A percentile compares a stretch with the other conserved stretches of the same genome.
phyloP scores from a whole-genome alignment of 1,139 yeast genomes.

The Debaryomyces singareniensis region DNA sequence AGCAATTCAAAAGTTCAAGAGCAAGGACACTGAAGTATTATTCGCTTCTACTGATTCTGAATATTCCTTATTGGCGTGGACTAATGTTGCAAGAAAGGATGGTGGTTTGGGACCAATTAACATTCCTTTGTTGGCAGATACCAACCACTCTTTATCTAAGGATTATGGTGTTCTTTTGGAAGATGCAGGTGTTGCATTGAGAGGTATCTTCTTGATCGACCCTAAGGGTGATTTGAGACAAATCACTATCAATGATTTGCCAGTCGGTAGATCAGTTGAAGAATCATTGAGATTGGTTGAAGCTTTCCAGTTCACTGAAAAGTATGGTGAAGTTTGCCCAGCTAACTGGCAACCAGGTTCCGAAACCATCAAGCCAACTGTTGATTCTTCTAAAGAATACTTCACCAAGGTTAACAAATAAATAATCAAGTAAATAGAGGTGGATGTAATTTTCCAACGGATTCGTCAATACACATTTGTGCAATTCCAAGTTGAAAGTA shows the following conservation, averaged over 20 bases:
- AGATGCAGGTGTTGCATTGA: conserved; percentile 93
- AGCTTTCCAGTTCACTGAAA: conserved; percentile 87
- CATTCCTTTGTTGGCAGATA: conserved; percentile 93
- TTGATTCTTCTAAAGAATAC: conserved; percentile 76
- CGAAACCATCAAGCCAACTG: conserved; percentile 89
- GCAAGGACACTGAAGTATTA: conserved; percentile 80
- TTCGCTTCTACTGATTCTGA: conserved; percentile 98
- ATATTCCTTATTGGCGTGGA: conserved; percentile 96
- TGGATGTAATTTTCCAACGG: no score
- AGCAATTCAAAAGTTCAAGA: conserved; percentile 83
- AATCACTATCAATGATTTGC: conserved; percentile 94
- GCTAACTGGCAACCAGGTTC: conserved; percentile 99
- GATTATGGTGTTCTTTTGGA: conserved; percentile 97
- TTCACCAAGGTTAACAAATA: conserved; percentile 50
- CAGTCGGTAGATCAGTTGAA: conserved; percentile 98
- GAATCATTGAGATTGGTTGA: conserved; percentile 96
- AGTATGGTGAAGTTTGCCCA: conserved; percentile 96
- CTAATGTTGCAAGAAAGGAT: conserved; percentile 90
- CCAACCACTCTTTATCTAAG: conserved; percentile 88
- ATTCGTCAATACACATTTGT: no score
- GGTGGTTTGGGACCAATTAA: conserved; percentile 97
- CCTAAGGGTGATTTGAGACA: conserved; percentile 94
- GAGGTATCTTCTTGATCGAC: conserved; percentile 97
- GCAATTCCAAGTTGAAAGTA: no score
- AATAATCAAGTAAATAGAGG: no score